A percentile compares a stretch with the other conserved stretches of the same genome.
Evolutionary conservation across 2,329 filamentous ascomycete genomes (phyloP).

Genomic region (Nigrospora sphaerica): DNA sequence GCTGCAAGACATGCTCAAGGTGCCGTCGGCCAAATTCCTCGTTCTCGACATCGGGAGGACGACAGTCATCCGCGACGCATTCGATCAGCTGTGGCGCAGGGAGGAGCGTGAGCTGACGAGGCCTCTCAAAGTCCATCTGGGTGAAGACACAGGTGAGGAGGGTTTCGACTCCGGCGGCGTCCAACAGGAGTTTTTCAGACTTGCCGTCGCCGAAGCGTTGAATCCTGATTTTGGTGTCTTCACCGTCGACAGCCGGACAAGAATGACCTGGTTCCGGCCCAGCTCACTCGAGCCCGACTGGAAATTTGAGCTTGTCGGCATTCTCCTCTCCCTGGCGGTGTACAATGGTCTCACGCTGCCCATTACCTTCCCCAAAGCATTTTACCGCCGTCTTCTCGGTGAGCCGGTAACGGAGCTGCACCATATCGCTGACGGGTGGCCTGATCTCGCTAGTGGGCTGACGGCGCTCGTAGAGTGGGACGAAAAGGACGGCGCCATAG

Average conservation of each 20-base stretch:
- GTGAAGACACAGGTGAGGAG: constrained; percentile 75
- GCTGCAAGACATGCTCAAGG: constrained; percentile 56
- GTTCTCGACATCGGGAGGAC: constrained; percentile 63
- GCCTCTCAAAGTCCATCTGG: constrained; percentile 82
- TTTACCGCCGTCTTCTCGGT: constrained; percentile 75
- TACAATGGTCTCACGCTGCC: constrained; percentile 92
- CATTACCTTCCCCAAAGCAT: constrained; percentile 75
- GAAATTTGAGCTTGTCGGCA: constrained; percentile 83
- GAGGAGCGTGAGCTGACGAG: constrained; percentile 75
- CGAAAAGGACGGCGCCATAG: constrained; percentile 65
- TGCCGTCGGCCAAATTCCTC: constrained; percentile 63
- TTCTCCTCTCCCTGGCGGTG: constrained; percentile 82
- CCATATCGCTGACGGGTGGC: constrained; percentile 84
- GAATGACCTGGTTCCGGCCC: constrained; percentile 83
- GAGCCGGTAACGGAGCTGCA: constrained; percentile 62
- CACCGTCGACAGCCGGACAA: constrained; percentile 65
- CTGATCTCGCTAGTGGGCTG: constrained; percentile 68
- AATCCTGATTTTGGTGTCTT: constrained; percentile 76
- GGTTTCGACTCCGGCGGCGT: constrained; percentile 92
- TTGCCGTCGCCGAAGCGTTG: constrained; percentile 74
- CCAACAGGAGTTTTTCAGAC: constrained; percentile 90
- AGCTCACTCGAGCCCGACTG: constrained; percentile 75
- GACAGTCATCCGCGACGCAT: constrained; percentile 63
- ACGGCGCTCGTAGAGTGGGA: constrained; percentile 69
- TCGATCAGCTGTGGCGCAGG: constrained; percentile 85